Evolutionary conservation across 768 basidiomycete genomes (phyloP).

Genomic region (Termitomyces sp.): DNA sequence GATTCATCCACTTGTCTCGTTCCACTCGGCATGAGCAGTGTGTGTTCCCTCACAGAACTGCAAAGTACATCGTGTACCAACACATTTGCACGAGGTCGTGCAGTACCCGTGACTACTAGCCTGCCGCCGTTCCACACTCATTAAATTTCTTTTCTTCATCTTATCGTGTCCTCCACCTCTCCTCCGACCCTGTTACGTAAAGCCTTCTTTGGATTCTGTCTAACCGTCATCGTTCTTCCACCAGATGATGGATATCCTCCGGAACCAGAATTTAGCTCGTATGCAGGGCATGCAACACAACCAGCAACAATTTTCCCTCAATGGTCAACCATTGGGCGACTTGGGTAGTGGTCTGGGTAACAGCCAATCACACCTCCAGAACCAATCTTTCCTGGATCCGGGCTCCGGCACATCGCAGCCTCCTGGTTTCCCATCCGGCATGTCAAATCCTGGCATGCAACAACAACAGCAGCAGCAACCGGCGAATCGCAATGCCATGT

Average conservation of each 20-base stretch:
- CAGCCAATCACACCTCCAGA: constrained; percentile 22
- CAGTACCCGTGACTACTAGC: constrained; percentile 8
- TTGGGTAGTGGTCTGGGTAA: constrained; percentile 21
- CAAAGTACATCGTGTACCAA: constrained; percentile 6
- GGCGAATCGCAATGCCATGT: constrained; percentile 26
- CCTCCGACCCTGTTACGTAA: constrained; percentile 17
- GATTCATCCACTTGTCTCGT: constrained; percentile 1
- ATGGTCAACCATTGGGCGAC: constrained; percentile 30
- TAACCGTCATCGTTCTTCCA: constrained; percentile 17
- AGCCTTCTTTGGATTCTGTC: constrained; percentile 10
- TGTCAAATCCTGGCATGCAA: constrained; percentile 24
- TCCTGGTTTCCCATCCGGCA: constrained; percentile 30
- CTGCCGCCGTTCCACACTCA: background rate
- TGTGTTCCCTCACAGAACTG: constrained; percentile 6
- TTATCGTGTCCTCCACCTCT: constrained; percentile 13
- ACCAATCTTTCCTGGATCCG: constrained; percentile 27
- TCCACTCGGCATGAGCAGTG: constrained; percentile 5
- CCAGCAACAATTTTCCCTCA: constrained; percentile 37
- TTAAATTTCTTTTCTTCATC: constrained; percentile 7
- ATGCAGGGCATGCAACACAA: constrained; percentile 27
- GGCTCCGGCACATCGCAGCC: constrained; percentile 24
- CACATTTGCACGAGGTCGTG: constrained; percentile 5
- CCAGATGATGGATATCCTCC: constrained; percentile 40
- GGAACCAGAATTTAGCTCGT: constrained; percentile 35
- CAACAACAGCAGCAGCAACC: constrained; percentile 10